Base-by-base conservation (phyloP, 1,284 basidiomycete genomes). In the Lentinus polychrous region DNA sequence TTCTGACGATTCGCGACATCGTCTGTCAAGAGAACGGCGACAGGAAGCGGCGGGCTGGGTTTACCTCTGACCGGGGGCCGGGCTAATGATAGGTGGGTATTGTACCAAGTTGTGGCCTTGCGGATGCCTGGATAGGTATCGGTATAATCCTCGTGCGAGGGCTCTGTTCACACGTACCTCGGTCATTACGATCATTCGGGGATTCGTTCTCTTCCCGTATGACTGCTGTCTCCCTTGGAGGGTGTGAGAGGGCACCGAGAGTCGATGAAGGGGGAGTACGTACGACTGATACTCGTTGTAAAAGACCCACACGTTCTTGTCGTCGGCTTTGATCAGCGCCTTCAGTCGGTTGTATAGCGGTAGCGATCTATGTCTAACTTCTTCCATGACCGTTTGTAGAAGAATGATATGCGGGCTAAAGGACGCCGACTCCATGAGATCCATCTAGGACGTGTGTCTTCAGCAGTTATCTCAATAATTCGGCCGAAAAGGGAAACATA, bases 361-460 rank as follows among this genome's bases (percentile, higher is more conserved):
- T 27, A 99, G 68, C 0, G 91, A 94, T 23, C 95, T 81, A 66
- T 99, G 95, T 48, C 95, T 78, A 50, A 97, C 93, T 78, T 99
- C 96, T 57, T 96, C 91, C 43, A 97, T 72, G 1, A 97, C 94
- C 0, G 95, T 99, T 66, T 99, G 96, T 1, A 97, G 78, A 10
- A 99, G 73, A 46, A 99, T 85, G 47, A 96, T 80, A 0, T 91
- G 88, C 0, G 89, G 73, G 0, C 70, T 75, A 54, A 96, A 91
- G 1, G 84, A 68, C 4, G 71, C 65, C 0, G 88, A 87, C 62
- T 92, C 87, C 37, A 97, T 73, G 44, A 96, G 73, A 66, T 98
- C 94, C 86, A 97, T 95, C 88, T 96, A 63, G 8, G 48, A 15
- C 18, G 2, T 32, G 8, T 14, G 10, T 34, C 8, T 35, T 40